A percentile compares a stretch with the other conserved stretches of the same genome.
Conservation (phyloP, 192 early-diverging fungal genomes). For the Linderina pennispora region DNA sequence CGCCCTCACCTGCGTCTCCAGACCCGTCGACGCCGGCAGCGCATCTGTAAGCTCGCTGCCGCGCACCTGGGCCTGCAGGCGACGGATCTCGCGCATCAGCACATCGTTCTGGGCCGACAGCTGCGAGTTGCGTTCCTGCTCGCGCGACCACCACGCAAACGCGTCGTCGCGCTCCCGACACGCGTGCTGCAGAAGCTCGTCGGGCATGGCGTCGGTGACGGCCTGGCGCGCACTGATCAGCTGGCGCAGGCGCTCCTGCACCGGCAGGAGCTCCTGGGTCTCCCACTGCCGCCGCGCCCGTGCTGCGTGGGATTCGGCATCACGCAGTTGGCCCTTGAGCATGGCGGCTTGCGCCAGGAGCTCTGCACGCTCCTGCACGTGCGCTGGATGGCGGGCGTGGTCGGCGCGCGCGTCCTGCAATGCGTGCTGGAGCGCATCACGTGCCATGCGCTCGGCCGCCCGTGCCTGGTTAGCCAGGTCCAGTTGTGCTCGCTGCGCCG, state of each 20-base stretch:
- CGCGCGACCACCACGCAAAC: constrained; percentile 33
- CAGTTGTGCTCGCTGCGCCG: constrained; percentile 23
- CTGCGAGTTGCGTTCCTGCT: constrained; percentile 35
- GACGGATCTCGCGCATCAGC: constrained; percentile 38
- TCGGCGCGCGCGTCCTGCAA: constrained; percentile 21
- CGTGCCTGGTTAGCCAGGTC: constrained; percentile 30
- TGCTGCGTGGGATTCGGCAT: constrained; percentile 25
- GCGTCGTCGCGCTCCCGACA: constrained; percentile 23
- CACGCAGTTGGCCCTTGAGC: constrained; percentile 25
- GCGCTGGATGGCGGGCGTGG: constrained; percentile 16
- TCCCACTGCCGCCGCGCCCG: constrained; percentile 31
- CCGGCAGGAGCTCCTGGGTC: constrained; percentile 31
- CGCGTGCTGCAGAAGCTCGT: constrained; percentile 13
- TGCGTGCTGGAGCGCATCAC: constrained; percentile 20
- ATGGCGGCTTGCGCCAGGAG: constrained; percentile 24
- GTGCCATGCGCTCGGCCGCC: constrained; percentile 10
- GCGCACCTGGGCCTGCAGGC: neutral
- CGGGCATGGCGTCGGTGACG: neutral
- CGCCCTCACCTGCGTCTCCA: neutral
- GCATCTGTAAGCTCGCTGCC: neutral
- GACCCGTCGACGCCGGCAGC: too few species aligned
- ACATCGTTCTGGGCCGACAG: constrained; percentile 39
- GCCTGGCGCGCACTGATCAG: neutral
- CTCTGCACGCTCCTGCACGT: constrained; percentile 32
- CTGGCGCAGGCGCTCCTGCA: constrained; percentile 32